phyloP scores from a whole-genome alignment of 2,329 filamentous ascomycete genomes.

The Zymoseptoria pseudotritici region DNA sequence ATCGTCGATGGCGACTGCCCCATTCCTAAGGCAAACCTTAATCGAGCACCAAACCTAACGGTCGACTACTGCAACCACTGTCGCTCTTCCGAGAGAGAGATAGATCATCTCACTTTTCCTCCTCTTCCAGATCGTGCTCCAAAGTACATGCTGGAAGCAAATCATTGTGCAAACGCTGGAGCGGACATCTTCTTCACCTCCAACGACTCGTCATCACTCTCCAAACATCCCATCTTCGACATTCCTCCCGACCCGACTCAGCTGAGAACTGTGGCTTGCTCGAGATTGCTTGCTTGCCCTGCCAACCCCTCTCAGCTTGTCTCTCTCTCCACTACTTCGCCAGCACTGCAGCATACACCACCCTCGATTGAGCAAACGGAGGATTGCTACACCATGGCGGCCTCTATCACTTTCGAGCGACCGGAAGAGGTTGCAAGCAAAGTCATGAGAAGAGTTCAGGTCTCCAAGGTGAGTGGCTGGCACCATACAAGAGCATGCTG shows the following conservation, averaged over 20 bases:
- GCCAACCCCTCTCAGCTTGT: not conserved
- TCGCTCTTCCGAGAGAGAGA: not conserved
- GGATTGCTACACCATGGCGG: conserved; percentile 19
- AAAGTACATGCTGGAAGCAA: not conserved
- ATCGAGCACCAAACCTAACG: not conserved
- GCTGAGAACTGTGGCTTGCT: not conserved
- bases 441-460: conserved; percentile 32
- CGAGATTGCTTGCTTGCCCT: not conserved
- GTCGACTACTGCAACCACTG: not conserved
- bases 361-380: not conserved
- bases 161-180: not conserved
- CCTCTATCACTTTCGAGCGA: conserved; percentile 15
- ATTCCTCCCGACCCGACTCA: not conserved
- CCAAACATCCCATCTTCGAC: not conserved
- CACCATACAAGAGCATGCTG: not conserved
- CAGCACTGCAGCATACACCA: not conserved
- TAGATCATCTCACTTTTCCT: not conserved
- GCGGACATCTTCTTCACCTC: not conserved
- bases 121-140: not conserved
- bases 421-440: conserved; percentile 31
- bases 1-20: not conserved
- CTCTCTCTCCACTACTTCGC: not conserved
- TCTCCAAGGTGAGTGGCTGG: conserved; percentile 29
- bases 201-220: not conserved
- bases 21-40: not conserved